Conservation (phyloP, 2,329 filamentous ascomycete genomes). For the Fusarium proliferatum region DNA sequence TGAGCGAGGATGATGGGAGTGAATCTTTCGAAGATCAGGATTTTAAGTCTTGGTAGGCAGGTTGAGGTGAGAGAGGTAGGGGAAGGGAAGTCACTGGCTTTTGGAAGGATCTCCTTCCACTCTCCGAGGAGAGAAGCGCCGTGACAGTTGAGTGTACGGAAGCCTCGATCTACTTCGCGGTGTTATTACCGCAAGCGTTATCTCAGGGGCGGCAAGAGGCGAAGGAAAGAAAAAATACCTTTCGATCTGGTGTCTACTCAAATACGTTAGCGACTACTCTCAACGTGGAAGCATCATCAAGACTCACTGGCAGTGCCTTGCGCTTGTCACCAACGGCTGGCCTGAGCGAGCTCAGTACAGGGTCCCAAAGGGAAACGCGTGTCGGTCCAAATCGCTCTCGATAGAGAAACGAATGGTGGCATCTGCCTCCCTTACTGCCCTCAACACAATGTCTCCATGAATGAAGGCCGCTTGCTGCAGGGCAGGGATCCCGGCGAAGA, state of each 20-base stretch:
- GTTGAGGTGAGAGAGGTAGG: background rate
- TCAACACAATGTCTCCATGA: background rate
- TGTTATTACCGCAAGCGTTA: background rate
- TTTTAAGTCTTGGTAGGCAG: background rate
- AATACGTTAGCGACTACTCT: background rate
- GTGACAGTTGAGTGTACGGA: background rate
- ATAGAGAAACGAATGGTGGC: background rate
- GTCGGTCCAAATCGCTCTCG: background rate
- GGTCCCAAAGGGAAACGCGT: background rate
- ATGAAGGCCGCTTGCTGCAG: background rate
- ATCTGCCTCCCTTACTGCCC: background rate
- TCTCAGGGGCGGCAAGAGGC: too few relatives aligned
- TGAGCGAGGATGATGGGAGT: constrained; percentile 14
- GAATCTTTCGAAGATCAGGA: background rate
- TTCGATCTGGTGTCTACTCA: background rate
- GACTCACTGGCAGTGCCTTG: background rate
- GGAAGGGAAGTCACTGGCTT: background rate
- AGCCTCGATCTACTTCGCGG: background rate
- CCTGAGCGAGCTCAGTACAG: background rate
- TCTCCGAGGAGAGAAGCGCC: background rate
- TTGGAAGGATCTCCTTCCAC: constrained; percentile 17
- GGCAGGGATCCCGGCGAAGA: background rate
- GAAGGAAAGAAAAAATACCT: too few relatives aligned
- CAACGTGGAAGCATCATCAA: background rate
- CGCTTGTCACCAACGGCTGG: background rate